Evolutionary conservation across 1,284 basidiomycete species (phyloP), one percentile per base, ranked within the genome.

Genomic region (Microbotryum silenes-acaulis): DNA sequence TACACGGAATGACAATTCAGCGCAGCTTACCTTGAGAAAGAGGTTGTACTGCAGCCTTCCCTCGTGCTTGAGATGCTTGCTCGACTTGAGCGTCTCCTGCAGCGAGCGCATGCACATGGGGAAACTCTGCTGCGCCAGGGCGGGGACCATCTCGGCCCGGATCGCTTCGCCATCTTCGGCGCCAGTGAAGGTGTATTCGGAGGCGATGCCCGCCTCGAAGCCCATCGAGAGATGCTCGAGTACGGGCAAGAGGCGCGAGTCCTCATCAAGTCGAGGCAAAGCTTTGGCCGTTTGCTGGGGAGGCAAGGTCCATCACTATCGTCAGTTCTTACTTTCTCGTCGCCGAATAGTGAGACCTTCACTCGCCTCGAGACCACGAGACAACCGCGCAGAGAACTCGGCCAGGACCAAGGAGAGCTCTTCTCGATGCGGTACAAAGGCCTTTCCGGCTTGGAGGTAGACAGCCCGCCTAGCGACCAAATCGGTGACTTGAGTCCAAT

Each of bases 71-170:
- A 99, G 78, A 74, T 97, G 94, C 56, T 85, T 83, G 72, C 91
- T 88, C 67, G 81, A 79, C 66, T 83, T 82, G 65, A 97, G 77
- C 59, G 80, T 84, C 60, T 88, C 85, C 73, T 97, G 92, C 58
- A 97, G 78, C 71, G 88, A 86, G 58, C 89, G 85, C 93, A 97
- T 97, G 76, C 96, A 99, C 68, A 92, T 79, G 1, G 96, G 96
- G 81, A 91, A 97, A 74, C 97, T 92, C 74, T 87, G 86, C 70
- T 79, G 81, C 1, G 93, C 85, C 33, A 98, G 78, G 27, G 87
- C 86, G 72, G 97, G 90, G 2, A 99, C 81, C 91, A 96, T 94
- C 58, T 93, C 91, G 2, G 93, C 93, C 51, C 84, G 92, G 68
- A 98, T 83, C 54, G 82, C 81, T 57, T 84, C 83, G 0, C 82